These are phyloP conservation scores for Cicer yamashitae DNA, from an alignment of 306 rosid genomes.

Conservation along the genomic window DNA sequence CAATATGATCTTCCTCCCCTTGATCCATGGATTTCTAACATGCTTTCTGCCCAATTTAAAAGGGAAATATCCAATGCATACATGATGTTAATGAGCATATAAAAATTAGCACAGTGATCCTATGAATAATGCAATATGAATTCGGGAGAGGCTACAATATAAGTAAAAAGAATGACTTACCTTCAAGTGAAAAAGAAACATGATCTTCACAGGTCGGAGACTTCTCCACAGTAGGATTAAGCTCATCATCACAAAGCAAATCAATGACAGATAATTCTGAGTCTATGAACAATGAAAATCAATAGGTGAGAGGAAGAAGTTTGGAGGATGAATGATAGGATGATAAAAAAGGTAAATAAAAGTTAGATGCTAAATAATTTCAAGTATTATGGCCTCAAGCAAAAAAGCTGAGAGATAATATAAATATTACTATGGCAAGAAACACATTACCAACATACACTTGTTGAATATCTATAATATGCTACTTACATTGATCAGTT, in stretches of 20 bases:
- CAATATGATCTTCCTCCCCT: too few relatives aligned
- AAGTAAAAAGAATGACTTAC: slow-evolving; percentile 49
- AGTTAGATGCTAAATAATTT: slow-evolving; percentile 11
- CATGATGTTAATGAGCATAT: slow-evolving; percentile 25
- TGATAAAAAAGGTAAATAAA: not conserved
- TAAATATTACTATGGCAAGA: slow-evolving; percentile 39
- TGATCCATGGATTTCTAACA: too few relatives aligned
- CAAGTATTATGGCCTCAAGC: slow-evolving; percentile 25
- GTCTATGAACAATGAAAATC: slow-evolving; percentile 53
- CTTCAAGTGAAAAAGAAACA: slow-evolving; percentile 91
- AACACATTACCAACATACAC: slow-evolving; percentile 9
- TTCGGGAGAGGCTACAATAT: not conserved
- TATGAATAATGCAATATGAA: slow-evolving; percentile 25
- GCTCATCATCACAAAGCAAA: slow-evolving; percentile 74
- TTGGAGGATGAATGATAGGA: not conserved
- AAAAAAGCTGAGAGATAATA: slow-evolving; percentile 34
- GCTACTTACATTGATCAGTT: slow-evolving; percentile 66
- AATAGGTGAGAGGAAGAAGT: slow-evolving; percentile 23
- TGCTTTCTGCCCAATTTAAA: slow-evolving; percentile 29
- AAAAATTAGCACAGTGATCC: slow-evolving; percentile 7
- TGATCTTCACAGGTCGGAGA: slow-evolving; percentile 74
- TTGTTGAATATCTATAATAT: slow-evolving; percentile 36
- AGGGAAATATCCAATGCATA: slow-evolving; percentile 29
- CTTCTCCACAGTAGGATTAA: slow-evolving; percentile 49
- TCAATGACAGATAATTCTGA: slow-evolving; percentile 71